Evolutionary conservation across 2,329 filamentous ascomycete genomes (phyloP).

Genomic region (Fusarium avenaceum): DNA sequence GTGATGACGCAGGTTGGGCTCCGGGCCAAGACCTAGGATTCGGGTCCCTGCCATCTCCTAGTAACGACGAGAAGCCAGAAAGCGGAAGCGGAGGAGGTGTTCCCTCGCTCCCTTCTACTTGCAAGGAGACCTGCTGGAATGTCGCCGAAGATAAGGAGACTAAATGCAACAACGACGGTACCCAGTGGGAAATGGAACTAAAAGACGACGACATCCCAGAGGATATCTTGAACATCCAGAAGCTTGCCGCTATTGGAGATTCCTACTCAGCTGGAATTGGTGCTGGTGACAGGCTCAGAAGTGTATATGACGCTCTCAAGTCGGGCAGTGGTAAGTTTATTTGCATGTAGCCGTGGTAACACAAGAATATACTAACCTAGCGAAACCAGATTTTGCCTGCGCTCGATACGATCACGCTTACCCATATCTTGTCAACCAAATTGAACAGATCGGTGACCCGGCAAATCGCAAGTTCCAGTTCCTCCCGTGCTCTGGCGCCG

Average conservation of each 20-base stretch:
- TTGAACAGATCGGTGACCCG: slow-evolving; percentile 1
- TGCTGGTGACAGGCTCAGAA: slow-evolving; percentile 16
- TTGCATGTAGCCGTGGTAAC: no score
- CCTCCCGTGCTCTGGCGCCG: slow-evolving; percentile 13
- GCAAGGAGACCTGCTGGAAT: background rate
- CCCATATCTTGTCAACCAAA: slow-evolving; percentile 11
- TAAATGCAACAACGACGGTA: background rate
- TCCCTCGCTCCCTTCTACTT: background rate
- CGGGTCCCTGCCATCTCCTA: background rate
- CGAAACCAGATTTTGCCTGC: background rate
- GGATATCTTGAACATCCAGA: background rate
- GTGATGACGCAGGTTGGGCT: slow-evolving; percentile 6
- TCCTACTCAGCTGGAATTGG: slow-evolving; percentile 38
- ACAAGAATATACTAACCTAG: background rate
- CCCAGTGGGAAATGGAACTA: background rate
- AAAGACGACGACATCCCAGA: background rate
- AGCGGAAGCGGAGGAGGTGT: background rate
- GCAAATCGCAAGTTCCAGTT: slow-evolving; percentile 13
- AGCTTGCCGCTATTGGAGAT: slow-evolving; percentile 29
- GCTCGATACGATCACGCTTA: slow-evolving; percentile 22
- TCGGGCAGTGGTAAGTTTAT: background rate
- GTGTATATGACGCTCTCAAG: background rate
- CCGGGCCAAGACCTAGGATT: slow-evolving; percentile 4
- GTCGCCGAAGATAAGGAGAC: background rate
- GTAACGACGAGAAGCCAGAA: background rate